A percentile compares a stretch with the other conserved stretches of the same genome.
Conservation (phyloP, 2,329 filamentous ascomycete species). For the Neurospora sp. region DNA sequence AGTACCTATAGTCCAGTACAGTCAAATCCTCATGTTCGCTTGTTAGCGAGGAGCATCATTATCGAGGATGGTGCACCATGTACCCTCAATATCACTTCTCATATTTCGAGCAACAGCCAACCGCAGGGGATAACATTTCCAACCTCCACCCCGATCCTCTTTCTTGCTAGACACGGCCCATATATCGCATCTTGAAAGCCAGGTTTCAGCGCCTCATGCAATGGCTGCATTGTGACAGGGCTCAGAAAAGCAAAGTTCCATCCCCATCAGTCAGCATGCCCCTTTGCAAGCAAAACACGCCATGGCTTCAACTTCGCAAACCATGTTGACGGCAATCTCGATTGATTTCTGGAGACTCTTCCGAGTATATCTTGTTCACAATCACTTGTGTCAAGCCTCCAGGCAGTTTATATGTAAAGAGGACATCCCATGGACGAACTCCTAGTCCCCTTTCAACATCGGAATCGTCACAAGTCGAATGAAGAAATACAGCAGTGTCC, state of each 20-base stretch:
- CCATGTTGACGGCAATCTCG: background rate
- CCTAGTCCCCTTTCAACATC: background rate
- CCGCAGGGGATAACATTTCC: background rate
- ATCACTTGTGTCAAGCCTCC: background rate
- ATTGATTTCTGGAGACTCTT: background rate
- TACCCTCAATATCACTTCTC: background rate
- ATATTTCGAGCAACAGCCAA: background rate
- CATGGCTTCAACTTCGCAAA: background rate
- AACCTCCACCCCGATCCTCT: background rate
- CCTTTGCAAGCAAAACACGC: background rate
- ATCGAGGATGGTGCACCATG: background rate
- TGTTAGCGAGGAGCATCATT: background rate
- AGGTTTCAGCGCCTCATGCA: background rate
- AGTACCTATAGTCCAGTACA: background rate
- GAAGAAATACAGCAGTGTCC: background rate
- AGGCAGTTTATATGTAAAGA: background rate
- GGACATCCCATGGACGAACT: background rate
- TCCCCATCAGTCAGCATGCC: background rate
- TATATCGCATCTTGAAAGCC: background rate
- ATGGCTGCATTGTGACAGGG: background rate
- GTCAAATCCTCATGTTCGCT: background rate
- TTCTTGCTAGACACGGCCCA: background rate
- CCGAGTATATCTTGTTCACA: background rate
- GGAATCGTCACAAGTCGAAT: background rate
- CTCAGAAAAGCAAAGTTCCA: background rate